Percentiles rank a stretch among this genome's conserved stretches.
phyloP scores from a whole-genome alignment of 768 basidiomycete genomes.

The Auriscalpium vulgare region DNA sequence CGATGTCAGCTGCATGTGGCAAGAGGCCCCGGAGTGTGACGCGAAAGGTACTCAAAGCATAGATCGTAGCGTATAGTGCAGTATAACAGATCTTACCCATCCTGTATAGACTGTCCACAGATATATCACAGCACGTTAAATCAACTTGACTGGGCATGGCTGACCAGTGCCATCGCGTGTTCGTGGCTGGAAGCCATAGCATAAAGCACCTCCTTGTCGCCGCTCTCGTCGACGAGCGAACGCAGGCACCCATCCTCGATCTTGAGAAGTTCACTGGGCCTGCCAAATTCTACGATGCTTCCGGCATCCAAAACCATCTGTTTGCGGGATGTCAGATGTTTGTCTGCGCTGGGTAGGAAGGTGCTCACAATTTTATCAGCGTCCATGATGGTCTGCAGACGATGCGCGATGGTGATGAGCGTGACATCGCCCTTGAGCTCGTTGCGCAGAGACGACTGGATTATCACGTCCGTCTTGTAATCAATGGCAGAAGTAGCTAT shows the following conservation, averaged over 20 bases:
- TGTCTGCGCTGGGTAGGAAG: neutral
- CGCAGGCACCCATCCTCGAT: constrained; percentile 28
- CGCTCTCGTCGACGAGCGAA: constrained; percentile 33
- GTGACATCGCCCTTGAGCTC: constrained; percentile 37
- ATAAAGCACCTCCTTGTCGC: constrained; percentile 28
- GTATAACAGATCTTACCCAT: too few species aligned
- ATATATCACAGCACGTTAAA: too few species aligned
- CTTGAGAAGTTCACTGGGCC: constrained; percentile 32
- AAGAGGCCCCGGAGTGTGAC: too few species aligned
- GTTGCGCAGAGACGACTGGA: constrained; percentile 47
- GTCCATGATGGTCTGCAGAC: constrained; percentile 51
- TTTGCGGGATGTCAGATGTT: neutral
- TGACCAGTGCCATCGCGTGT: too few species aligned
- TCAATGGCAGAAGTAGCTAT: constrained; percentile 25
- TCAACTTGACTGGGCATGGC: too few species aligned
- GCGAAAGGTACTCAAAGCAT: too few species aligned
- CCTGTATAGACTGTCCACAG: too few species aligned
- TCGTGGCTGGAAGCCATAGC: constrained; percentile 15
- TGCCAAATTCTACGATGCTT: constrained; percentile 38
- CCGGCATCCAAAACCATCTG: constrained; percentile 39
- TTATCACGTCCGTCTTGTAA: constrained; percentile 47
- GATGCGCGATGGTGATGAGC: constrained; percentile 55
- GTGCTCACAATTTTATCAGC: constrained; percentile 46
- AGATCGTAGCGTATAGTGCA: too few species aligned
- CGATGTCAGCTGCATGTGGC: too few species aligned